Conservation (phyloP, 2,329 filamentous ascomycete species). For the Acrocalymma vagum region DNA sequence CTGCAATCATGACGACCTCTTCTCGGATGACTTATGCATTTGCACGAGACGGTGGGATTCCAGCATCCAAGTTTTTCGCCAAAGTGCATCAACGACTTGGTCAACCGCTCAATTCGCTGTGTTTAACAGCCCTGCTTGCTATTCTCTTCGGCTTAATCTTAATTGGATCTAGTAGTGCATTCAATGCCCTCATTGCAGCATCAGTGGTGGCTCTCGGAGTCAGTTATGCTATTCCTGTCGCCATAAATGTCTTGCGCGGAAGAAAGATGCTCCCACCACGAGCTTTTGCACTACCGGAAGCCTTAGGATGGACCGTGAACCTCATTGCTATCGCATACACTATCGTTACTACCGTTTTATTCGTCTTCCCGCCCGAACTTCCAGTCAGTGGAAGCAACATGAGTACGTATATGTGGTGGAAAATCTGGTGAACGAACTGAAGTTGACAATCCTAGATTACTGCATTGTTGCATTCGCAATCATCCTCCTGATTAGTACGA, state of each 20-base stretch:
- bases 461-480: slow-evolving; percentile 66
- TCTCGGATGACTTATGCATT: slow-evolving; percentile 75
- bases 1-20: slow-evolving; percentile 71
- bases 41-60: slow-evolving; percentile 72
- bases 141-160: slow-evolving; percentile 76
- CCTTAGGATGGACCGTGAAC: slow-evolving; percentile 69
- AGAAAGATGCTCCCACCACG: slow-evolving; percentile 70
- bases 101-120: slow-evolving; percentile 72
- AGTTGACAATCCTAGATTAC: slow-evolving; percentile 49
- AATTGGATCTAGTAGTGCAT: slow-evolving; percentile 72
- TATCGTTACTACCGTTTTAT: slow-evolving; percentile 75
- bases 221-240: slow-evolving; percentile 77
- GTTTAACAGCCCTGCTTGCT: slow-evolving; percentile 67
- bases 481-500: slow-evolving; percentile 63
- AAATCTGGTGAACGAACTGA: background rate
- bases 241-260: slow-evolving; percentile 73
- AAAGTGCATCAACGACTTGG: slow-evolving; percentile 68
- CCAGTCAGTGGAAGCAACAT: slow-evolving; percentile 73
- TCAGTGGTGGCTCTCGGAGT: slow-evolving; percentile 77
- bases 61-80: slow-evolving; percentile 67
- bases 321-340: slow-evolving; percentile 70
- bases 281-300: slow-evolving; percentile 63
- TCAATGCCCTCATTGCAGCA: slow-evolving; percentile 75
- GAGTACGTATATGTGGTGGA: slow-evolving; percentile 58
- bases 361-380: slow-evolving; percentile 74